Conservation (phyloP, 2,329 filamentous ascomycete genomes). For the Pseudogymnoascus verrucosus region DNA sequence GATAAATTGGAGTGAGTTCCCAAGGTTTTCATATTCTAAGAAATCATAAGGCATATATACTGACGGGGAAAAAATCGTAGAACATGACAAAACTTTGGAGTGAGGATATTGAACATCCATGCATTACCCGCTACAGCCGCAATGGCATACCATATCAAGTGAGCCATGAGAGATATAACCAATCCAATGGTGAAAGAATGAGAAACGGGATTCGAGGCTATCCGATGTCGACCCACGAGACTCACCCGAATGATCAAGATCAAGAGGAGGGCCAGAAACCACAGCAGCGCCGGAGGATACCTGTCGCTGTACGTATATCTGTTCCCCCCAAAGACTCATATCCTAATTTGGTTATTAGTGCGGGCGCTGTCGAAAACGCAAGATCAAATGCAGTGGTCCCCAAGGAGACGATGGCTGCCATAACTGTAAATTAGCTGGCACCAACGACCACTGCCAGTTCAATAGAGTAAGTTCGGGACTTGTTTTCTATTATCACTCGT, state of each 20-base stretch:
- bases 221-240: constrained; percentile 16
- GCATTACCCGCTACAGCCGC: constrained; percentile 19
- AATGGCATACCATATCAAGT: constrained; percentile 22
- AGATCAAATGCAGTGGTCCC: constrained; percentile 91
- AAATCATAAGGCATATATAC: not conserved
- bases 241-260: constrained; percentile 17
- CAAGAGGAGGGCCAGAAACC: constrained; percentile 20
- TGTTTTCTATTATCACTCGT: not conserved
- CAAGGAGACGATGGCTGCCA: constrained; percentile 71
- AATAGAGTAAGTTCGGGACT: constrained; percentile 53
- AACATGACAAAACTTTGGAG: constrained; percentile 6
- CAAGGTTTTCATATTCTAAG: not conserved
- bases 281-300: constrained; percentile 36
- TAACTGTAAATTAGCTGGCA: constrained; percentile 70
- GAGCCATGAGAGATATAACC: constrained; percentile 22
- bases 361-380: constrained; percentile 79
- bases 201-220: constrained; percentile 15
- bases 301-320: constrained; percentile 38
- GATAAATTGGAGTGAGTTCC: not conserved
- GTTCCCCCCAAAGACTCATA: constrained; percentile 5
- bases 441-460: constrained; percentile 63
- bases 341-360: constrained; percentile 48
- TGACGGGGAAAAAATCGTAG: not conserved
- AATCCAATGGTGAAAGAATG: constrained; percentile 13
- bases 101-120: constrained; percentile 19